Evolutionary conservation across 495 filamentous ascomycete species (phyloP), one percentile per base, ranked within the genome.

Genomic region (Aspergillus saccharolyticus): DNA sequence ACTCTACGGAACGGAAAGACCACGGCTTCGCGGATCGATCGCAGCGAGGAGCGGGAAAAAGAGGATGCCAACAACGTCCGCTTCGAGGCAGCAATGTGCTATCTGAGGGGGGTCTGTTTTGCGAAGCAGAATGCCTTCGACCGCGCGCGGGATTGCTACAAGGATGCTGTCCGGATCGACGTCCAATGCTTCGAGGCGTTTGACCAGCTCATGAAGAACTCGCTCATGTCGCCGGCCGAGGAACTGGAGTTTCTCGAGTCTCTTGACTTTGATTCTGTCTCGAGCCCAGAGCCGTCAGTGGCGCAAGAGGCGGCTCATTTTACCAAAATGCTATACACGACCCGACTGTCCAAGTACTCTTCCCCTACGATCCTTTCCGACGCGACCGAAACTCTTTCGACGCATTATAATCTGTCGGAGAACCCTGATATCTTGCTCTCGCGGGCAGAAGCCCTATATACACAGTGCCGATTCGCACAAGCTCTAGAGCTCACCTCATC

Each of bases 181-280:
- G 91, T 97, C 6, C 92, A 97, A 68, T 99, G 94, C 70, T 97
- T 95, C 66, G 94, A 99, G 68, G 94, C 94, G 3, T 97, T 97
- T 65, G 92, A 96, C 57, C 91, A 96, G 70, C 80, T 99, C 50
- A 96, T 97, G 88, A 91, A 92, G 76, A 97, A 97, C 71, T 88
- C 87, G 18, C 82, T 97, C 22, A 95, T 99, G 90, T 91, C 92
- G n/a, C 93, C 95, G 1, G 87, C 91, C 42, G 95, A 99, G 70
- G 94, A 99, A 68, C 91, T 94, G 80, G 79, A 87, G 42, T 97
- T 99, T 59, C 80, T 99, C 28, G 89, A 93, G 59, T 89, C 88
- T 20, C 78, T 99, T 12, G 89, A 96, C 71, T 99, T 97, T 67
- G 89, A 94, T 66, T 82, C 86, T 9, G 83, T 97, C 30, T 76